phyloP scores from a whole-genome alignment of 208 protist species.

The Sergeia podlipaevii region DNA sequence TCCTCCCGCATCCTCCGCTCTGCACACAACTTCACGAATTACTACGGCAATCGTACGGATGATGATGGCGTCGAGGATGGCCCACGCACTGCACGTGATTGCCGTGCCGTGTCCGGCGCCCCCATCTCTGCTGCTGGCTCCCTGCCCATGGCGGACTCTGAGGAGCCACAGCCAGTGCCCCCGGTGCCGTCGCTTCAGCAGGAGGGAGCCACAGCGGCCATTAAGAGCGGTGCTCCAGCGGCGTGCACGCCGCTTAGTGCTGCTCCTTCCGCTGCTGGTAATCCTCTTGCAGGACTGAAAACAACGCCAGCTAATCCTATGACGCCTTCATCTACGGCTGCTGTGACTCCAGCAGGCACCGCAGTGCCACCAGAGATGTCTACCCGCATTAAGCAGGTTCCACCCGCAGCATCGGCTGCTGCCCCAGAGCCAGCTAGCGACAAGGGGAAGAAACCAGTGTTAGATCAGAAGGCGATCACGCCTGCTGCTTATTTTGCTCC shows the following conservation, averaged over 20 bases:
- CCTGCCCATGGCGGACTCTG: too few species aligned
- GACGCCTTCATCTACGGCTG: too few species aligned
- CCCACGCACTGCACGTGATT: background rate
- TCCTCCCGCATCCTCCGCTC: constrained; percentile 3
- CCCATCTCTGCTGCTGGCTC: background rate
- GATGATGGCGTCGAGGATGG: background rate
- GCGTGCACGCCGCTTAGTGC: constrained; percentile 1
- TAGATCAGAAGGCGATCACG: too few species aligned
- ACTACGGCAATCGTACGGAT: constrained; percentile 17
- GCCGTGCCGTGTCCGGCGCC: background rate
- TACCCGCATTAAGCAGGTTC: too few species aligned
- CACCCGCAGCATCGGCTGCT: too few species aligned
- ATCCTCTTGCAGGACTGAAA: too few species aligned
- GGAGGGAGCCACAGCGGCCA: background rate
- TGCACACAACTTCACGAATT: constrained; percentile 38
- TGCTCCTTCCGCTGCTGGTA: background rate
- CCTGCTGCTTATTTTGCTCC: too few species aligned
- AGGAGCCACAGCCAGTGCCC: background rate
- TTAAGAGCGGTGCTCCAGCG: background rate
- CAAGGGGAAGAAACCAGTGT: too few species aligned
- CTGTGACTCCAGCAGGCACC: too few species aligned
- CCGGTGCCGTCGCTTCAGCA: background rate
- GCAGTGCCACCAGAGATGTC: too few species aligned
- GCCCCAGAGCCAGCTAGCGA: too few species aligned
- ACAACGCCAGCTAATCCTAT: too few species aligned